Evolutionary conservation across 352 stramenopile species (phyloP), one percentile per base, ranked within the genome.

Genomic region (Stramenopiles sp.): DNA sequence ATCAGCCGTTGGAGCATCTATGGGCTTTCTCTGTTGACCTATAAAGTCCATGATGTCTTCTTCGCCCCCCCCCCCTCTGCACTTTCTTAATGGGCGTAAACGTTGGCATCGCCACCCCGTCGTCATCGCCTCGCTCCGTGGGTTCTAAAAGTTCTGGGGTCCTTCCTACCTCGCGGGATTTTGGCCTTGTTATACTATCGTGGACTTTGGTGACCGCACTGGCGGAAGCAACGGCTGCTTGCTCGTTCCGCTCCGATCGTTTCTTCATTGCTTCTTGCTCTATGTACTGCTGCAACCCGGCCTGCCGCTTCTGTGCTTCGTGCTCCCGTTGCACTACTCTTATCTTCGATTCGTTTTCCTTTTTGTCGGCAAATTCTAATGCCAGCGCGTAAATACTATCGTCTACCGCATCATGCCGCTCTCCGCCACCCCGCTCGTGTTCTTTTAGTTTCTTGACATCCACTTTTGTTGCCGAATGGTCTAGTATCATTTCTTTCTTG

Each of bases 281-380:
- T 12, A 63, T 25, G 25, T 63, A 63, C 25, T 63, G 12, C 12
- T 12, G 25, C 12, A 63, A 25, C 12, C 43, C 43, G 25, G 43
- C 43, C 25, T 63, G 12, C 43, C 12, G 25, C 25, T 63, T 63
- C 25, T 63, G 43, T 63, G 12, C 25, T 63, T 63, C 12, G 43
- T 18, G 25, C 12, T 63, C 43, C 43, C 12, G 25, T 63, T 63
- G 12, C 25, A 63, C 43, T 63, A 18, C 25, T 18, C 25, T 25
- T 63, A 63, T 25, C 25, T 63, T 63, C 25, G 12, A 12, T 63
- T 63, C 25, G 25, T 63, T 63, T 63, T 63, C 43, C 25, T 63
- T 63, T 63, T 63, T 63, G 12, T 63, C 43, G 25, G 43, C 43
- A 63, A 63, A 63, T 25, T 63, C 43, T 63, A 63, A 63, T 25